Percentiles rank a stretch among this genome's conserved stretches.
These are phyloP conservation scores for Alternaria brassicicola DNA, from an alignment of 2,329 filamentous ascomycete genomes.

Conservation along the genomic window DNA sequence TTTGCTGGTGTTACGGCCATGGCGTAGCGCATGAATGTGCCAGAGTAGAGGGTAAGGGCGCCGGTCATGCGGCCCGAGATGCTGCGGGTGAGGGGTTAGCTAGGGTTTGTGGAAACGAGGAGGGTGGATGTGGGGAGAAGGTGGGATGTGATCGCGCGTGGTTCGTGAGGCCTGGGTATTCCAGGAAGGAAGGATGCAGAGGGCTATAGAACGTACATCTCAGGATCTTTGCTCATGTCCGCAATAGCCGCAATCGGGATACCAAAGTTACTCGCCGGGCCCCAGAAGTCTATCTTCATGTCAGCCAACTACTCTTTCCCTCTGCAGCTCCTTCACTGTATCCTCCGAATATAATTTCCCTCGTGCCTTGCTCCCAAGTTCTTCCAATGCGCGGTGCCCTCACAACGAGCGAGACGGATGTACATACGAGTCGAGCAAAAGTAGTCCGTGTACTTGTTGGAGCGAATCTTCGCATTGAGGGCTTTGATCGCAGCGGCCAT, in stretches of 20 bases:
- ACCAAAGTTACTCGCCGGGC: constrained; percentile 60
- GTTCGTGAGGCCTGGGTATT: neutral
- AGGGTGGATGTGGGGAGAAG: neutral
- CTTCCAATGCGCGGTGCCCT: neutral
- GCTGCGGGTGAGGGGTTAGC: constrained; percentile 46
- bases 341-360: neutral
- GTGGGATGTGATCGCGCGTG: neutral
- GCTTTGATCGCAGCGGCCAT: constrained; percentile 62
- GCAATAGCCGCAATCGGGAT: constrained; percentile 61
- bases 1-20: constrained; percentile 67
- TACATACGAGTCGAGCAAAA: constrained; percentile 61
- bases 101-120: neutral
- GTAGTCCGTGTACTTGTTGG: constrained; percentile 58
- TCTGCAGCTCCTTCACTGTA: neutral
- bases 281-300: constrained; percentile 57
- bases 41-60: constrained; percentile 66
- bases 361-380: neutral
- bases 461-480: constrained; percentile 59
- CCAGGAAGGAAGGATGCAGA: neutral
- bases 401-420: constrained; percentile 9
- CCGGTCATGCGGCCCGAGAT: constrained; percentile 70
- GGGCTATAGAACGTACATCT: constrained; percentile 51
- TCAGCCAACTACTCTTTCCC: constrained; percentile 8
- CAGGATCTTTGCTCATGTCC: constrained; percentile 60
- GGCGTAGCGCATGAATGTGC: constrained; percentile 70